Base-by-base conservation (phyloP, 1,139 yeast species). In the Blastobotrys serpentis region DNA sequence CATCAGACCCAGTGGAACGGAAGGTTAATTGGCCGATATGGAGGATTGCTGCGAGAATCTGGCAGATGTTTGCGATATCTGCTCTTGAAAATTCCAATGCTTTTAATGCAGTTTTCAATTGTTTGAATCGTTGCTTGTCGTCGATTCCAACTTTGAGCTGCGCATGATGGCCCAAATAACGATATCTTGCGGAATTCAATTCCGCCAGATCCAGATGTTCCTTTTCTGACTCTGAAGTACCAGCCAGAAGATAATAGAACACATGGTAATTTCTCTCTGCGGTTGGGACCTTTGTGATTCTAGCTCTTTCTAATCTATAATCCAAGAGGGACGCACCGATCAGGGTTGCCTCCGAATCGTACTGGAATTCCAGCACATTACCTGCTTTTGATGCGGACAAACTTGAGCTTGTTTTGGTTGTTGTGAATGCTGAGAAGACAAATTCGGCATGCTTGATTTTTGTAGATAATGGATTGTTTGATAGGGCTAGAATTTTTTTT, bases 11-110 rank as follows among this genome's bases (percentile, higher is more conserved):
- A 4, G 68, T 60, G 5, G 66, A 56, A 48, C 63, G 53, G 57
- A 71, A 70, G 44, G 64, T 58, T 21, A 71, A 56, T 57, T 71
- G 74, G 33, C 75, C 75, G 26, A 71, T 60, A 45, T 71, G 75
- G 26, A 71, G 60, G 26, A 71, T 66, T 4, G 75, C 75, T 1
- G 75, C 75, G 30, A 71, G 58, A n/a, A 71, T 62, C 49, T 71
- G 75, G 51, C 71, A 70, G 19, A 71, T 65, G 50, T 70, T 69
- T 48, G 75, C 75, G 45, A 71, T 70, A 42, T 71, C 75, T 3
- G 70, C 62, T 8, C 74, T 60, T 6, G 70, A 56, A 50, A 71
- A 70, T 49, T 69, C 70, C 36, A 71, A 54, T 13, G 63, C 57
- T 45, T 63, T 62, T 32, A 71, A 56, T 1, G 74, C 68, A 2